Conservation (phyloP, 495 filamentous ascomycete species). For the Cercophora scortea region DNA sequence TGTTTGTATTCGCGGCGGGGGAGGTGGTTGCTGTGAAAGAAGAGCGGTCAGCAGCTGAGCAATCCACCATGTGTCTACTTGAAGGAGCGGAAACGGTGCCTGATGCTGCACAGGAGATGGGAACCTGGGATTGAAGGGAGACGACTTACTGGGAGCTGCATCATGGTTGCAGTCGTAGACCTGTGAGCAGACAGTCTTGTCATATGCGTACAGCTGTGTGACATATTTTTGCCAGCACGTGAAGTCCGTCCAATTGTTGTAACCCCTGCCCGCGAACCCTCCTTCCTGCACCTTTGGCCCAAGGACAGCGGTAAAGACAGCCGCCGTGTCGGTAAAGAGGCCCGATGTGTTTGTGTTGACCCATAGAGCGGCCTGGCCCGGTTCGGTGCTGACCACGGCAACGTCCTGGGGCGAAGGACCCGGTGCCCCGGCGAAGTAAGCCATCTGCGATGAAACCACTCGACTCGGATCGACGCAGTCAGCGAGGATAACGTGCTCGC, state of each 20-base stretch:
- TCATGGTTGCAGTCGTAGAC: slow-evolving; percentile 31
- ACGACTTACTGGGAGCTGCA: slow-evolving; percentile 15
- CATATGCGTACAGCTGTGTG: slow-evolving; percentile 20
- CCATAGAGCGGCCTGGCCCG: slow-evolving; percentile 24
- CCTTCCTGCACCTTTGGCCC: slow-evolving; percentile 21
- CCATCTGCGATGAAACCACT: slow-evolving; percentile 26
- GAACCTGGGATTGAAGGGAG: neutral
- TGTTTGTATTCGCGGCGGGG: neutral
- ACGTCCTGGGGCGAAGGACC: slow-evolving; percentile 21
- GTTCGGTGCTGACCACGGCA: slow-evolving; percentile 16
- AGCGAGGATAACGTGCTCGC: slow-evolving; percentile 23
- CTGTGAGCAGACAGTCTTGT: slow-evolving; percentile 19
- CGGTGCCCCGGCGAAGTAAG: slow-evolving; percentile 23
- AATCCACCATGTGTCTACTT: no score
- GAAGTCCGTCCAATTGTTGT: slow-evolving; percentile 32
- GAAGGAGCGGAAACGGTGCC: no score
- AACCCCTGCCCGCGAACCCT: slow-evolving; percentile 25
- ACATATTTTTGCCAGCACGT: slow-evolving; percentile 27
- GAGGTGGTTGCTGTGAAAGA: neutral
- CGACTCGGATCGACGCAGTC: slow-evolving; percentile 16
- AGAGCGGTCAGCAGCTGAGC: neutral
- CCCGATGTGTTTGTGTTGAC: slow-evolving; percentile 24
- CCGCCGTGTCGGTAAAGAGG: slow-evolving; percentile 23
- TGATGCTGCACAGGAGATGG: neutral
- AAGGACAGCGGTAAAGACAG: slow-evolving; percentile 24